Conservation (phyloP, 140 eudicot species). For the Ambrosia hybrid region DNA sequence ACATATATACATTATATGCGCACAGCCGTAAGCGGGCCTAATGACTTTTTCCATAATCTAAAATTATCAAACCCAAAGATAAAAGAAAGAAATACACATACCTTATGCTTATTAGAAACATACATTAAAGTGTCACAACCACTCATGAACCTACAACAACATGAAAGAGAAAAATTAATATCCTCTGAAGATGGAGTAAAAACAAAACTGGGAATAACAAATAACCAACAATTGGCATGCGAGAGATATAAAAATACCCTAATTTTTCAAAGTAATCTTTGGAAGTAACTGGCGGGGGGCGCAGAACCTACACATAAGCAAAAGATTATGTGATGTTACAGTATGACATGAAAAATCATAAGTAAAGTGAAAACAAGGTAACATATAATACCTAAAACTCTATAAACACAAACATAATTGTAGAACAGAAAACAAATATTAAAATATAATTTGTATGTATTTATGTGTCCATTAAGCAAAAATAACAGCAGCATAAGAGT, state of each 20-base stretch:
- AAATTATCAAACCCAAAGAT: conserved; percentile 7
- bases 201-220: conserved; percentile 4
- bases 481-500: conserved; percentile 14
- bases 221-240: conserved; percentile 17
- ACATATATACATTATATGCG: too few species aligned
- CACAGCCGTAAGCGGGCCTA: not conserved
- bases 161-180: conserved; percentile 9
- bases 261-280: conserved; percentile 1
- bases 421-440: not conserved
- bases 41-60: not conserved
- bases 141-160: conserved; percentile 16
- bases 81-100: conserved; percentile 7
- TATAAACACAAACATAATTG: not conserved
- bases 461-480: conserved; percentile 12
- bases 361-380: not conserved
- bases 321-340: not conserved
- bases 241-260: conserved; percentile 22
- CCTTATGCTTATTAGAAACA: conserved; percentile 18
- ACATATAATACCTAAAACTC: not conserved
- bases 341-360: not conserved
- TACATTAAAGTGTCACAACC: not conserved
- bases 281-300: not conserved
- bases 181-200: not conserved
- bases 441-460: not conserved
- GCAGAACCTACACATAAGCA: conserved; percentile 23